Conservation (phyloP, 768 basidiomycete genomes). For the Rhodosporidiobolus sp. region DNA sequence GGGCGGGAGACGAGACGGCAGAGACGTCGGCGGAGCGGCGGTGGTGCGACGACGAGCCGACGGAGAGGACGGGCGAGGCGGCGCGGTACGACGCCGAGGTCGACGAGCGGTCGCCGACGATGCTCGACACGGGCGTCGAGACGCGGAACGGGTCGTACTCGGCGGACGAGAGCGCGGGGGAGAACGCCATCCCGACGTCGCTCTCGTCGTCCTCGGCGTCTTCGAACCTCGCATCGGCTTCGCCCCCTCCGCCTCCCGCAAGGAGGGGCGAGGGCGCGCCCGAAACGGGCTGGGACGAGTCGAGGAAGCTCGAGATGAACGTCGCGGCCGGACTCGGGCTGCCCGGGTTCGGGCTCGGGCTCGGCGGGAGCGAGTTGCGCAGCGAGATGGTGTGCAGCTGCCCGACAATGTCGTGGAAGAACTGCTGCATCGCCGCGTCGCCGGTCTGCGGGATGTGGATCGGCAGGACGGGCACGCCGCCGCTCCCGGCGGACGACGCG, state of each 20-base stretch:
- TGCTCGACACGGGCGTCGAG: slow-evolving; percentile 9
- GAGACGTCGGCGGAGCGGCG: slow-evolving; percentile 28
- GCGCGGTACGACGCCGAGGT: slow-evolving; percentile 19
- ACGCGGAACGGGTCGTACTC: slow-evolving; percentile 11
- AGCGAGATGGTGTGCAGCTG: slow-evolving; percentile 49
- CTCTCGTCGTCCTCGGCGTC: slow-evolving; percentile 45
- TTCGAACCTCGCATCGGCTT: slow-evolving; percentile 39
- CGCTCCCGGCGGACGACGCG: not conserved
- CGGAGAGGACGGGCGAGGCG: slow-evolving; percentile 19
- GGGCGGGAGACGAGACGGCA: not conserved
- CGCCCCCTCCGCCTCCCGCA: not conserved
- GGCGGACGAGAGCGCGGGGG: not conserved
- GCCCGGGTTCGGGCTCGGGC: slow-evolving; percentile 22
- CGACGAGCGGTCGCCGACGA: slow-evolving; percentile 21
- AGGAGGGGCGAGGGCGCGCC: slow-evolving; percentile 7
- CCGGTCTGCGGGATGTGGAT: slow-evolving; percentile 67
- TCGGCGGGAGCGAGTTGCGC: slow-evolving; percentile 36
- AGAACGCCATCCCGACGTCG: slow-evolving; percentile 8
- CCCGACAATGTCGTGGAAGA: slow-evolving; percentile 68
- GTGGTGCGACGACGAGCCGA: slow-evolving; percentile 14
- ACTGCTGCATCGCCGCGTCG: slow-evolving; percentile 72
- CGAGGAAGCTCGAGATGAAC: slow-evolving; percentile 25
- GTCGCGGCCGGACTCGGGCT: slow-evolving; percentile 28
- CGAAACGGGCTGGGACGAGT: slow-evolving; percentile 4
- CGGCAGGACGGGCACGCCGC: slow-evolving; percentile 48